Base-by-base conservation (phyloP, 345 rosid species). In the Corchorus capsularis region DNA sequence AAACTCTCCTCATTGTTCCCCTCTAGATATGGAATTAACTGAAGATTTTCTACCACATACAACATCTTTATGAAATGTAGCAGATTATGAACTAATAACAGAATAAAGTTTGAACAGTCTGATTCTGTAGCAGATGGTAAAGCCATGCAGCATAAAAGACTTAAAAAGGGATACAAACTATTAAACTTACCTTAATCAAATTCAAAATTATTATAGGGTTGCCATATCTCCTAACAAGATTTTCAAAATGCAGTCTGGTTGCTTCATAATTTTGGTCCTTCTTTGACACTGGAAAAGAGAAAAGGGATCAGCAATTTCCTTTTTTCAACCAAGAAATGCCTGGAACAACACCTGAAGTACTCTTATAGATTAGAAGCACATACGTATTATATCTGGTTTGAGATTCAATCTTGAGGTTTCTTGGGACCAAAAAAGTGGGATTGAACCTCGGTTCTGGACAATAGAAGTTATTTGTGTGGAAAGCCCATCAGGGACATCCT, bases 361-460 rank as follows among this genome's bases (percentile, higher is more conserved):
- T 61, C 77, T 35, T 43, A 46, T 46, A 32, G 41, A 78, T 83
- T 39, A n/a, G 74, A 55, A 72, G 77, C 75, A 79, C 97, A 75
- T 89, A 96, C 99, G 78, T 79, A 91, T 87, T 59, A 93, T 93
- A 88, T 93, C 98, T n/a, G 99, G 99, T 80, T 92, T 96, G 72
- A 94, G 13, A 82, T 89, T 96, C 93, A 96, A 87, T 47, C 97
- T 85, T 6, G 99, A 96, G 76, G 99, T 94, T 87, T 96, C 98
- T 78, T 96, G 99, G 49, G 99, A 94, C 99, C 99, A 96, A 78
- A 92, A 94, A 17, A 96, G 90, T 55, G 98, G 99, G 77, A 96
- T 96, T 65, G 99, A 96, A 73, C 99, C 99, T 63, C 99, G 97
- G 81, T 93, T 94, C 88, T 96, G 99, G 74, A 94, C 94, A 66